Evolutionary conservation across 257 asterid species (phyloP).

Genomic region (Handroanthus guayacan): DNA sequence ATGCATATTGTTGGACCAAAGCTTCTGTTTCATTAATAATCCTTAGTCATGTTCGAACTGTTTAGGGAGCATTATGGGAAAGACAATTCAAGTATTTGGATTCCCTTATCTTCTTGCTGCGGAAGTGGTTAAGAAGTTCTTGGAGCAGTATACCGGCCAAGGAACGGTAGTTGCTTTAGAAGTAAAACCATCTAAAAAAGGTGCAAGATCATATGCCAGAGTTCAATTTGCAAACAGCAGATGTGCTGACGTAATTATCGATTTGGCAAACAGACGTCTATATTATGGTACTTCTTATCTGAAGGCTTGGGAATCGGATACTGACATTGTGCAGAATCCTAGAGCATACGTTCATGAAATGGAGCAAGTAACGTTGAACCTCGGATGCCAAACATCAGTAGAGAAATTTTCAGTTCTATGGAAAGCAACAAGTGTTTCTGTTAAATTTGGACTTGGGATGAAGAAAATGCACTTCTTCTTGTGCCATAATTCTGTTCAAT

Average conservation of each 20-base stretch:
- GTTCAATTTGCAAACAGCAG: slow-evolving; percentile 60
- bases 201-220: slow-evolving; percentile 63
- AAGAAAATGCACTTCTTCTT: slow-evolving; percentile 60
- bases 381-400: slow-evolving; percentile 70
- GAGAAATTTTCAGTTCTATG: slow-evolving; percentile 61
- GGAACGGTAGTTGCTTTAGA: slow-evolving; percentile 66
- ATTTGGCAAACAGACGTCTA: slow-evolving; percentile 38
- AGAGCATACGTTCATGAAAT: slow-evolving; percentile 44
- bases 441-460: slow-evolving; percentile 66
- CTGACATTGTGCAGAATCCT: slow-evolving; percentile 47
- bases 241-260: slow-evolving; percentile 47
- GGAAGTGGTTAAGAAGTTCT: slow-evolving; percentile 34
- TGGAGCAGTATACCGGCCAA: slow-evolving; percentile 55
- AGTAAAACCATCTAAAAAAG: slow-evolving; percentile 52
- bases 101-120: slow-evolving; percentile 58
- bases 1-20: not conserved
- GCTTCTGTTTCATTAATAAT: not conserved
- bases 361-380: slow-evolving; percentile 51
- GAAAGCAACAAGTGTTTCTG: slow-evolving; percentile 43
- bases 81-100: slow-evolving; percentile 56
- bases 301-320: slow-evolving; percentile 51
- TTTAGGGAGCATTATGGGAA: slow-evolving; percentile 44
- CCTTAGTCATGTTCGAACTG: not conserved
- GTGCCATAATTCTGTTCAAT: slow-evolving; percentile 36
- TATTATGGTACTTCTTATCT: slow-evolving; percentile 62